phyloP scores from a whole-genome alignment of 192 early-diverging fungal species.

The Podila verticillata region DNA sequence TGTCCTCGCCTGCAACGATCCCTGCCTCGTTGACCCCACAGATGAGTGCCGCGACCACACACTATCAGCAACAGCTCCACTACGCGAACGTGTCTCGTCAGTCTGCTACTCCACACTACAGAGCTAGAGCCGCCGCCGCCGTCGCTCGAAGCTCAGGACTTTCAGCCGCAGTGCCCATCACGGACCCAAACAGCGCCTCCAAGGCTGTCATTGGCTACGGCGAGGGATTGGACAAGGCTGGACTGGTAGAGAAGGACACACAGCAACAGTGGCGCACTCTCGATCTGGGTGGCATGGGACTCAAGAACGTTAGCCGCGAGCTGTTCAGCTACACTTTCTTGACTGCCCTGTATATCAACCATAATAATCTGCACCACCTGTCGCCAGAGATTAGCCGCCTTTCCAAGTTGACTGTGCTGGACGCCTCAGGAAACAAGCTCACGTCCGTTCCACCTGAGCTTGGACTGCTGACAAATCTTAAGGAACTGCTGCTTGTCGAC shows the following conservation, averaged over 20 bases:
- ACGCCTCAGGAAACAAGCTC: conserved; percentile 92
- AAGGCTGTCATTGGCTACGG: conserved; percentile 55
- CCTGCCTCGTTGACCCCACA: conserved; percentile 34
- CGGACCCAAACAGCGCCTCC: conserved; percentile 63
- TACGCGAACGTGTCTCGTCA: conserved; percentile 78
- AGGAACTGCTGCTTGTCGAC: conserved; percentile 91
- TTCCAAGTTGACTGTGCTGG: conserved; percentile 74
- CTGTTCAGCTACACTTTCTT: conserved; percentile 89
- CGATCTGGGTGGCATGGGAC: conserved; percentile 95
- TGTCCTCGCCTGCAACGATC: conserved; percentile 47
- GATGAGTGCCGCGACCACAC: conserved; percentile 58
- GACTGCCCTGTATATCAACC: conserved; percentile 93
- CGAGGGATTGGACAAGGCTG: conserved; percentile 55
- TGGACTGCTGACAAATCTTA: conserved; percentile 81
- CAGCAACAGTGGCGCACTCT: conserved; percentile 83
- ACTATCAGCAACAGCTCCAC: conserved; percentile 81
- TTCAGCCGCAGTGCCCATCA: conserved; percentile 62
- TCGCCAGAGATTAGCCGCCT: conserved; percentile 77
- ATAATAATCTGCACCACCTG: conserved; percentile 89
- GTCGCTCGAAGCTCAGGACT: conserved; percentile 67
- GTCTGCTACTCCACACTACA: conserved; percentile 85
- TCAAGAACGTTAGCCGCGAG: conserved; percentile 79
- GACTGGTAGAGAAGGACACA: conserved; percentile 13
- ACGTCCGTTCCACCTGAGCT: conserved; percentile 86
- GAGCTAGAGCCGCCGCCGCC: conserved; percentile 88